Percentiles rank a stretch among this genome's conserved stretches.
phyloP scores from a whole-genome alignment of 768 basidiomycete genomes.

The Paxillus rubicundulus region DNA sequence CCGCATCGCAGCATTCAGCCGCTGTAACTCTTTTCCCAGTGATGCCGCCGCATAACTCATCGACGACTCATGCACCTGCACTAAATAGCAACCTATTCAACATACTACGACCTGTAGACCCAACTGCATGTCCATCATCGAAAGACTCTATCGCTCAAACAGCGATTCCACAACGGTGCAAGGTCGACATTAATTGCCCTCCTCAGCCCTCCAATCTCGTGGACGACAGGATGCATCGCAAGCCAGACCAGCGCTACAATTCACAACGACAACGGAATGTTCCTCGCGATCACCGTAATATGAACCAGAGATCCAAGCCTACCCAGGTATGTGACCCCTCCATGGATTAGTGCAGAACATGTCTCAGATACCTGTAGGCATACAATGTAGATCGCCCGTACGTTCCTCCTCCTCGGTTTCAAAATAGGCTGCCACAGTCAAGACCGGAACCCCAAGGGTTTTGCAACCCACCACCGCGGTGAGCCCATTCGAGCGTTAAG shows the following conservation, averaged over 20 bases:
- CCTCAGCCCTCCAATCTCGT: background rate
- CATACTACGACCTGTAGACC: background rate
- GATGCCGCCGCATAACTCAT: background rate
- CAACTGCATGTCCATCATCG: background rate
- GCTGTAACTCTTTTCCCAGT: background rate
- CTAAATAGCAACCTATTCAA: constrained; percentile 7
- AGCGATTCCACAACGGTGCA: background rate
- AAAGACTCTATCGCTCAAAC: background rate
- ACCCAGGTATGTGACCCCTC: constrained; percentile 4
- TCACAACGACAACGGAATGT: background rate
- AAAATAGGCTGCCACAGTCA: background rate
- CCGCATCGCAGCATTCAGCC: background rate
- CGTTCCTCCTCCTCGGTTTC: constrained; percentile 4
- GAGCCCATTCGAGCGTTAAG: background rate
- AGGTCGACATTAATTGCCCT: background rate
- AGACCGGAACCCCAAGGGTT: background rate
- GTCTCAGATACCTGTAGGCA: background rate
- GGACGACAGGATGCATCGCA: background rate
- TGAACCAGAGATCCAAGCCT: background rate
- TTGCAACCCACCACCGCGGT: constrained; percentile 3
- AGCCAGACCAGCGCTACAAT: background rate
- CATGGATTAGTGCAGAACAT: too few species aligned
- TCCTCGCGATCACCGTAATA: background rate
- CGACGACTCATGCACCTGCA: constrained; percentile 1
- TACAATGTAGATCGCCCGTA: background rate